Evolutionary conservation across 192 early-diverging fungal species (phyloP).

Genomic region (Backusella tarrabulga): DNA sequence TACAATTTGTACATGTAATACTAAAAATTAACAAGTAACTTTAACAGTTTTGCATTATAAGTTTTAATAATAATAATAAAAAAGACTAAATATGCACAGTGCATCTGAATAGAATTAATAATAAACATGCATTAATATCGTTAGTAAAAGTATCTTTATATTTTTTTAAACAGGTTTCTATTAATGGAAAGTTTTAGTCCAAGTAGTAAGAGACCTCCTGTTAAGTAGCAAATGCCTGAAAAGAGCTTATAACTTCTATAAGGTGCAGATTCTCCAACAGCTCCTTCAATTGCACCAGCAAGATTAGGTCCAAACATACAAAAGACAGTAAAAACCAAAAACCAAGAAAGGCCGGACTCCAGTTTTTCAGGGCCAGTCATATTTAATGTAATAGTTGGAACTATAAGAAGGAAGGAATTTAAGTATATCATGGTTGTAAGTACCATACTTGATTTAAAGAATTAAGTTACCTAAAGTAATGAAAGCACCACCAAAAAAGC

Average conservation of each 20-base stretch:
- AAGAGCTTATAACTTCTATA: conserved; percentile 16
- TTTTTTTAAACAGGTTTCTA: background rate
- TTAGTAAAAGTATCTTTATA: background rate
- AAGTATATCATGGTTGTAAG: background rate
- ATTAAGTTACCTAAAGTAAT: conserved; percentile 13
- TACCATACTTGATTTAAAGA: background rate
- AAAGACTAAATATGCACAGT: background rate
- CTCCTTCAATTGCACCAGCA: conserved; percentile 14
- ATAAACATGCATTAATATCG: background rate
- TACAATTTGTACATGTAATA: too few relatives aligned
- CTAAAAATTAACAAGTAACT: background rate
- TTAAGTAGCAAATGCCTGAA: conserved; percentile 8
- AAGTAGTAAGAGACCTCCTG: conserved; percentile 1
- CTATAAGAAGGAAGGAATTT: background rate
- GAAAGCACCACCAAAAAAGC: conserved; percentile 24
- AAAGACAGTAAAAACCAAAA: conserved; percentile 3
- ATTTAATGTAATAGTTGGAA: conserved; percentile 12
- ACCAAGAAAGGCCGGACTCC: conserved; percentile 12
- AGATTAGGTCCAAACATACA: conserved; percentile 19
- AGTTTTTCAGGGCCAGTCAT: conserved; percentile 11
- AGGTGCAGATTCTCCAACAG: background rate
- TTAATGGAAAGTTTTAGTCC: conserved; percentile 3
- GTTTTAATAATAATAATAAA: background rate
- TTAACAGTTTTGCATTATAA: background rate
- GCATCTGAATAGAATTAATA: background rate